Evolutionary conservation across 352 stramenopile species (phyloP), one percentile per base, ranked within the genome.

Genomic region (Phytophthora quininea): DNA sequence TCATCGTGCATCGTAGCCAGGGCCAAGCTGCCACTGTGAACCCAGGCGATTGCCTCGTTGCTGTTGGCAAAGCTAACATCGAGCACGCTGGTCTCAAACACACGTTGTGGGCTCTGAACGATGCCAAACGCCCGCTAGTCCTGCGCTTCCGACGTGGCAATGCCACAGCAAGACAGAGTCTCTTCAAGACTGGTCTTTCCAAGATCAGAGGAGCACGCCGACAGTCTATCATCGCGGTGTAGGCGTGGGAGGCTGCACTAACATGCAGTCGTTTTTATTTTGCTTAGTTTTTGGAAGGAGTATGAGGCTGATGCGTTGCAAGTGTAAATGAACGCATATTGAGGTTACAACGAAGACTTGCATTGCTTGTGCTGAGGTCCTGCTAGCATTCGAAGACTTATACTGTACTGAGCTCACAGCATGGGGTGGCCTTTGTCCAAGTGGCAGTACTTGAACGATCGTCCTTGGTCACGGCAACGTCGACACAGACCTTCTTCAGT

Each of bases 31-130:
- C 85, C 24, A 75, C 83, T 5, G 88, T 96, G 31, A 93, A 89
- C 43, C 85, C 85, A n/a, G 86, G 86, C 12, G 88, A 96, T 62
- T 87, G 81, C 52, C 75, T 96, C 32, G 86, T 95, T 38, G 84
- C 81, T 7, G 93, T 96, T 38, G 82, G 86, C n/a, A 88, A 80
- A 35, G 84, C 81, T 3, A 93, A 95, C 58, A 91, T 94, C 31
- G 88, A 96, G 64, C 82, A 95, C 51, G 87, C 88, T 32, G 88
- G 88, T 12, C 71, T 96, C 3, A 92, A 93, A 70, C 88, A 95
- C 64, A 94, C 88, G 32, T 49, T 96, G 24, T 96, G 88, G 88
- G 86, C 86, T 50, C 62, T 96, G 38, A 93, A 93, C 45, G 88
- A 92, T 49, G 78, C 85, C 9, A 75, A 82, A 27, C 80, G 86